phyloP scores from a whole-genome alignment of 768 basidiomycete genomes.

The Tricholoma sp. region DNA sequence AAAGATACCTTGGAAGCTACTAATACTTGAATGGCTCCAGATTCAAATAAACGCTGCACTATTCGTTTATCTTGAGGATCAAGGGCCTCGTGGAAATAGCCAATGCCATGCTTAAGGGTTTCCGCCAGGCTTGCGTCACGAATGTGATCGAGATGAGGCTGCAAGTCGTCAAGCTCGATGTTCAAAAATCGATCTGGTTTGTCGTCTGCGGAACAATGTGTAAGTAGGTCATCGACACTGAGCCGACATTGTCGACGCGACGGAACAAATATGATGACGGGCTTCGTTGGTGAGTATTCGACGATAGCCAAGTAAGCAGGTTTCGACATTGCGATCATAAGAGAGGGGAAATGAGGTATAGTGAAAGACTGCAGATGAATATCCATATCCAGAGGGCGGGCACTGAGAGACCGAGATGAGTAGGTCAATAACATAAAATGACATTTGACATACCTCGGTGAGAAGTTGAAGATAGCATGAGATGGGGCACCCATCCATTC shows the following conservation, averaged over 20 bases:
- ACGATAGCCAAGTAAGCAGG: conserved; percentile 91
- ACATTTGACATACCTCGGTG: conserved; percentile 59
- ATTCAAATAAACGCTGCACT: conserved; percentile 87
- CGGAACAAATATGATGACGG: conserved; percentile 90
- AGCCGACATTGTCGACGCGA: conserved; percentile 91
- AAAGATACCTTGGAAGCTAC: conserved; percentile 80
- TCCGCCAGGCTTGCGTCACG: conserved; percentile 72
- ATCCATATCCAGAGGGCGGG: conserved; percentile 95
- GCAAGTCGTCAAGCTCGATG: conserved; percentile 74
- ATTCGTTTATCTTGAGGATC: conserved; percentile 91
- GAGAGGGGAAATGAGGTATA: conserved; percentile 95
- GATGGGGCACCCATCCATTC: conserved; percentile 97
- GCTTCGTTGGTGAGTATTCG: conserved; percentile 81
- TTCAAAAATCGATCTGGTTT: conserved; percentile 85
- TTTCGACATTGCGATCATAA: conserved; percentile 99
- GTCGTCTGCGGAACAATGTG: conserved; percentile 86
- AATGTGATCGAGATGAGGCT: conserved; percentile 85
- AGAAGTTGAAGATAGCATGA: conserved; percentile 97
- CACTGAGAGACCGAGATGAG: conserved; percentile 39
- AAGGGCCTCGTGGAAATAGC: conserved; percentile 93
- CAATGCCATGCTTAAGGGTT: conserved; percentile 84
- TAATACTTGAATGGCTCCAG: conserved; percentile 91
- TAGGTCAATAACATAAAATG: neutral
- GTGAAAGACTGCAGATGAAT: conserved; percentile 95
- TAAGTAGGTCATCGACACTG: conserved; percentile 86